Base-by-base conservation (phyloP, 768 basidiomycete species). In the Calocybe cyanea region DNA sequence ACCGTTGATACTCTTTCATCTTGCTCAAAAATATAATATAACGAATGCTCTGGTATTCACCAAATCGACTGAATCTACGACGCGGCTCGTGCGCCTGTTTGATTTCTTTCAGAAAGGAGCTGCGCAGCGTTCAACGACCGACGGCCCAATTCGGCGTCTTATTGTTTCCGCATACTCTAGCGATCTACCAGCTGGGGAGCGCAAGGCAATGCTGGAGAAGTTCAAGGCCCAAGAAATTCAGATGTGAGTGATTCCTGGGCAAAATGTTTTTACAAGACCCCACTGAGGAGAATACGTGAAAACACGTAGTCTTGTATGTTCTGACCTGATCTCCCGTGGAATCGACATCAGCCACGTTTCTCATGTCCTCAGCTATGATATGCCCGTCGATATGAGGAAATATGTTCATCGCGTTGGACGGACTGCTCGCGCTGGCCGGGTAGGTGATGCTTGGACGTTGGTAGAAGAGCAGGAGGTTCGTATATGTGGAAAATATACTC, bases 331-430 rank as follows among this genome's bases (percentile, higher is more conserved):
- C 48, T 90, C 95, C 2, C 83, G 96, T 46, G 96, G 96, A 9
- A 92, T 97, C 49, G 95, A 98, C 58, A 88, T 99, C 46, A 87
- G 83, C 47, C 82, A 91, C 52, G 91, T 98, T 25, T 80, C 84
- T 2, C 89, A 96, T 63, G 95, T 99, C 23, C 80, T 99, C 38
- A 93, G 86, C 58, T 98, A 99, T 63, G 96, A 99, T 61, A 84
- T 81, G 2, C 94, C 96, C 7, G 77, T 96, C n/a, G 96, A 98
- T 62, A 93, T 97, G 80, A 79, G 92, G 41, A 98, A 98, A 63
- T 99, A 99, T 59, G 90, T 99, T 9, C 96, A 99, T 64, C 85
- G 96, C 43, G 95, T 94, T 7, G 96, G 96, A 17, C 77, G 96
- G 35, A 98, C 96, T 4, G 96, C 96, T 2, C 78, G 96, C 41